Evolutionary conservation across 768 basidiomycete genomes (phyloP).

Genomic region (Mycena venus): DNA sequence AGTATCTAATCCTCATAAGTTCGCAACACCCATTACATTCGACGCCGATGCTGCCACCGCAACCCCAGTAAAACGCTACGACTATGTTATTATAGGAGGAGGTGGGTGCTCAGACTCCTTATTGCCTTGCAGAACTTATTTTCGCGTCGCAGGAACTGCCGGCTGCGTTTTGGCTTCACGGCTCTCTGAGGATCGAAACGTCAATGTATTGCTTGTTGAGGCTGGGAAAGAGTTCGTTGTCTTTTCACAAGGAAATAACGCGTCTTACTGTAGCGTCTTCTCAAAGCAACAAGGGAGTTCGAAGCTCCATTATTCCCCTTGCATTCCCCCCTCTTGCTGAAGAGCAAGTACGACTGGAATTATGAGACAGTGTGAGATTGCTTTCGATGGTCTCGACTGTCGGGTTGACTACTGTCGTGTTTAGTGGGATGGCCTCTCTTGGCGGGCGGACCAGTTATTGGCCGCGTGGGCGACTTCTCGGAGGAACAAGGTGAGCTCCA

Average conservation of each 20-base stretch:
- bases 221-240: background rate
- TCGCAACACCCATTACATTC: background rate
- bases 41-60: background rate
- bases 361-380: background rate
- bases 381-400: background rate
- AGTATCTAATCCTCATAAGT: background rate
- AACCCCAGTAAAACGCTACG: background rate
- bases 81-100: background rate
- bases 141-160: background rate
- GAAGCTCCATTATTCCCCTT: background rate
- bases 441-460: background rate
- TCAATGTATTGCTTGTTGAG: background rate
- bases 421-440: background rate
- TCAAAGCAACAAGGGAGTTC: background rate
- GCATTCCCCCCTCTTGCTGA: background rate
- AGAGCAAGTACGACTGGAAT: constrained; percentile 2
- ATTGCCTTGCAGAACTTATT: background rate
- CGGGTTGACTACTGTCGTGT: background rate
- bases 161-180: background rate
- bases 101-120: background rate
- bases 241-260: background rate
- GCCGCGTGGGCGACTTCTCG: background rate
- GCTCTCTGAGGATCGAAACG: background rate
- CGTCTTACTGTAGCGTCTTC: background rate
- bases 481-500: background rate